Evolutionary conservation across 116 monocot species (phyloP).

Genomic region (Posidonia oceanica): DNA sequence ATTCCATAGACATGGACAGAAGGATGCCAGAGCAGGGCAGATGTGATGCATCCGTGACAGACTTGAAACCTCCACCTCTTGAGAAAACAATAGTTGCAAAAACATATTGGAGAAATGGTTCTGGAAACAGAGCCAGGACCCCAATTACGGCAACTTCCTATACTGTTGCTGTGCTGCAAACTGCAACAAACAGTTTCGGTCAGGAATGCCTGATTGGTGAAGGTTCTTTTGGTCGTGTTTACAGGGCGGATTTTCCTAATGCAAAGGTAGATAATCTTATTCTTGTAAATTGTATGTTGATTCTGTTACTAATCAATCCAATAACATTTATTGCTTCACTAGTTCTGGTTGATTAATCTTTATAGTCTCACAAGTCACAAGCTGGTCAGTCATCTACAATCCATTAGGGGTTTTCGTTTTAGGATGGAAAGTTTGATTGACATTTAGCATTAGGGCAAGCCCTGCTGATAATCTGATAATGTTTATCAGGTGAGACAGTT

Average conservation of each 20-base stretch:
- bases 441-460: no score
- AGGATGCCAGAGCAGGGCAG: slow-evolving; percentile 34
- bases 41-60: slow-evolving; percentile 20
- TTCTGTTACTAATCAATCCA: background rate
- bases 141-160: slow-evolving; percentile 40
- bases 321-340: background rate
- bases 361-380: no score
- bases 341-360: no score
- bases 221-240: slow-evolving; percentile 82
- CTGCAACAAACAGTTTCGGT: slow-evolving; percentile 64
- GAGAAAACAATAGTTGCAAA: slow-evolving; percentile 40
- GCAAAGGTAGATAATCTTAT: slow-evolving; percentile 40
- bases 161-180: slow-evolving; percentile 62
- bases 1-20: slow-evolving; percentile 8
- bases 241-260: slow-evolving; percentile 68
- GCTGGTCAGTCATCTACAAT: no score
- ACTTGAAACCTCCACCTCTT: slow-evolving; percentile 33
- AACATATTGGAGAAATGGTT: slow-evolving; percentile 33
- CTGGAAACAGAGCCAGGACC: slow-evolving; percentile 23
- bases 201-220: slow-evolving; percentile 68
- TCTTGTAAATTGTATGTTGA: no score
- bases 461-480: no score
- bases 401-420: no score
- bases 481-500: no score
- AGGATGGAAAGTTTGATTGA: no score